These are phyloP conservation scores for Talaromyces proteolyticus DNA, from an alignment of 495 filamentous ascomycete genomes.

Conservation along the genomic window DNA sequence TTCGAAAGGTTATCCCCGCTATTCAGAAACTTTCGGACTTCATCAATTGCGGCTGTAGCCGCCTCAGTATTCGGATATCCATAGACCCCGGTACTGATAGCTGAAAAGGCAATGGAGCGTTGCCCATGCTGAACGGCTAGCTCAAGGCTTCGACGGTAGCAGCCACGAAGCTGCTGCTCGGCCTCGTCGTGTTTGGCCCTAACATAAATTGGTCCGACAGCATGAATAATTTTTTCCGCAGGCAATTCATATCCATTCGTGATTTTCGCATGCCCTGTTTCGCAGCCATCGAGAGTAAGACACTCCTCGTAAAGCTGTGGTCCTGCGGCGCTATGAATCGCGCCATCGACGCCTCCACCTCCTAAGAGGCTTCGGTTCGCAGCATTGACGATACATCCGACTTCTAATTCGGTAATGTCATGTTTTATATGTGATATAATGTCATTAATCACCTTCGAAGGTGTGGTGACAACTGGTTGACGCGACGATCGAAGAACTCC, in stretches of 20 bases:
- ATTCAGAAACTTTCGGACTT: constrained; percentile 68
- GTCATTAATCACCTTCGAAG: constrained; percentile 59
- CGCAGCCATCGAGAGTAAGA: constrained; percentile 58
- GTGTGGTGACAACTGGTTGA: constrained; percentile 15
- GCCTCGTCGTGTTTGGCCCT: constrained; percentile 27
- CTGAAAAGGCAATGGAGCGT: constrained; percentile 73
- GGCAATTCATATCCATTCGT: constrained; percentile 73
- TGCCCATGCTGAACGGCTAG: constrained; percentile 60
- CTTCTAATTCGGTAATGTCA: constrained; percentile 77
- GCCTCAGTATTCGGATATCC: constrained; percentile 76
- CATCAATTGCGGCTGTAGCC: constrained; percentile 57
- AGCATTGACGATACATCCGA: constrained; percentile 89
- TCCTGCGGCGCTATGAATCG: constrained; percentile 83
- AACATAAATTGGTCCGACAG: constrained; percentile 83
- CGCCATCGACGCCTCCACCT: constrained; percentile 83
- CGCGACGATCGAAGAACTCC: constrained; percentile 21
- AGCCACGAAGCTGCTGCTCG: constrained; percentile 51
- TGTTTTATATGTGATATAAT: constrained; percentile 62
- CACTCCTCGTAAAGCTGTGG: constrained; percentile 65
- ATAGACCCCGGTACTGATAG: constrained; percentile 83
- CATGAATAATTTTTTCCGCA: constrained; percentile 74
- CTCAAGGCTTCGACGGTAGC: constrained; percentile 71
- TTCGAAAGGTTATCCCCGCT: constrained; percentile 40
- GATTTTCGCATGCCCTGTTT: constrained; percentile 77
- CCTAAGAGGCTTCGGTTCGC: constrained; percentile 75